Evolutionary conservation across 2,329 filamentous ascomycete genomes (phyloP), one percentile per base, ranked within the genome.

Genomic region (Leptographium radiaticola): DNA sequence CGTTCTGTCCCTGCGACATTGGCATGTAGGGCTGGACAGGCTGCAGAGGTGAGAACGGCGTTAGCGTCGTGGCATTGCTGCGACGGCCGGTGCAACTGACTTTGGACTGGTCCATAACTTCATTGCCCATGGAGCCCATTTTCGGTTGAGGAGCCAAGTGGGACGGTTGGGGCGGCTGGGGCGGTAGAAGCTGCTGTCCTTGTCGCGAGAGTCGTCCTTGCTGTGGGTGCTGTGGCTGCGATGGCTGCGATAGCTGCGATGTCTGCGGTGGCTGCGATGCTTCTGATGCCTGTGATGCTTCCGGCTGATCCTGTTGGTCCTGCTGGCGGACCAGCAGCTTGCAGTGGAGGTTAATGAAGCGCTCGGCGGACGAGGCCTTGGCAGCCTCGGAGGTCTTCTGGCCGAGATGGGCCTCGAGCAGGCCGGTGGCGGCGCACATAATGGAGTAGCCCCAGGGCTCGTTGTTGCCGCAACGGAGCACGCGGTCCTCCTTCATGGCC

Each of bases 391-490:
- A 63, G 9, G 77, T 73, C 67, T 81, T 81, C 55, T 73, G 73
- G 33, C 75, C 77, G 15, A 82, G 67, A 56, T 83, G 79, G 0
- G 77, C 75, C 63, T 82, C 77, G 30, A 82, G 68, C 11, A 83
- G 68, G 4, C 79, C 79, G 31, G 76, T 70, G 1, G 79, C 77
- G 4, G 78, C 76, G 59, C 78, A 82, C 75, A 82, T 79, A 62
- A 80, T 80, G 53, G 75, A 78, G 63, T 81, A 81, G 18, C 77
- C 77, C 79, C 79, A 82, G 0, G 79, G 79, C 61, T 83, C 79
- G 60, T 80, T 79, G 66, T 81, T 81, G 16, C 79, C 79, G 57
- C 77, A 80, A n/a, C 78, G 70, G 30, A 83, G 64, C 9, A 82
- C 72, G 1, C 77, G 73, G 59, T 82, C 78, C 60, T 81, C 78